phyloP scores from a whole-genome alignment of 768 basidiomycete species.

The Phaeolepiota aurea region DNA sequence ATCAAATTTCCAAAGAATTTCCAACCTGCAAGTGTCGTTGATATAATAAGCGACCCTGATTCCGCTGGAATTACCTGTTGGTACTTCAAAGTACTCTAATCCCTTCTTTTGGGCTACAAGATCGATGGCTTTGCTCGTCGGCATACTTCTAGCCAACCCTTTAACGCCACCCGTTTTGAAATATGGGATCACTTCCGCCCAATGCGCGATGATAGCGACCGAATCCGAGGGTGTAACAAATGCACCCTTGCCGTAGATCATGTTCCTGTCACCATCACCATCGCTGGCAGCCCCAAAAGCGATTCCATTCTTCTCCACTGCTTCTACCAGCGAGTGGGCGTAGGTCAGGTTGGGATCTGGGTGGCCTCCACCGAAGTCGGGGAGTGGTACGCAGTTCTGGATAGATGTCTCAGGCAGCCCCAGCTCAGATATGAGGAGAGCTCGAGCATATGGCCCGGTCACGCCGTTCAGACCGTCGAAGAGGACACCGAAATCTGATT shows the following conservation, averaged over 20 bases:
- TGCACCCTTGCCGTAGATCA: slow-evolving; percentile 98
- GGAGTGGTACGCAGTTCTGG: slow-evolving; percentile 87
- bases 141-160: slow-evolving; percentile 95
- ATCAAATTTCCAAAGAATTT: slow-evolving; percentile 99
- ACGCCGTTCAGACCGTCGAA: slow-evolving; percentile 97
- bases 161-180: slow-evolving; percentile 89
- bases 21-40: slow-evolving; percentile 63
- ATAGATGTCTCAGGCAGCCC: slow-evolving; percentile 73
- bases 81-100: slow-evolving; percentile 90
- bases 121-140: slow-evolving; percentile 94
- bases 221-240: slow-evolving; percentile 98
- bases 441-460: slow-evolving; percentile 91
- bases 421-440: slow-evolving; percentile 78
- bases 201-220: slow-evolving; percentile 97
- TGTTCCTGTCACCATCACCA: slow-evolving; percentile 97
- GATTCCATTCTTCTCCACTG: slow-evolving; percentile 79
- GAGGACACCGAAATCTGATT: slow-evolving; percentile 69
- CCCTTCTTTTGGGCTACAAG: slow-evolving; percentile 92
- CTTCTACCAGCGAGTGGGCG: slow-evolving; percentile 88
- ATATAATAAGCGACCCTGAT: background rate
- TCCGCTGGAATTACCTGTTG: slow-evolving; percentile 54
- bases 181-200: slow-evolving; percentile 88
- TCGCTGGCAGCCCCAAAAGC: slow-evolving; percentile 95
- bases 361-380: slow-evolving; percentile 96
- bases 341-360: slow-evolving; percentile 99